Base-by-base conservation (phyloP, 2,329 filamentous ascomycete species). In the Claviceps quebecensis region DNA sequence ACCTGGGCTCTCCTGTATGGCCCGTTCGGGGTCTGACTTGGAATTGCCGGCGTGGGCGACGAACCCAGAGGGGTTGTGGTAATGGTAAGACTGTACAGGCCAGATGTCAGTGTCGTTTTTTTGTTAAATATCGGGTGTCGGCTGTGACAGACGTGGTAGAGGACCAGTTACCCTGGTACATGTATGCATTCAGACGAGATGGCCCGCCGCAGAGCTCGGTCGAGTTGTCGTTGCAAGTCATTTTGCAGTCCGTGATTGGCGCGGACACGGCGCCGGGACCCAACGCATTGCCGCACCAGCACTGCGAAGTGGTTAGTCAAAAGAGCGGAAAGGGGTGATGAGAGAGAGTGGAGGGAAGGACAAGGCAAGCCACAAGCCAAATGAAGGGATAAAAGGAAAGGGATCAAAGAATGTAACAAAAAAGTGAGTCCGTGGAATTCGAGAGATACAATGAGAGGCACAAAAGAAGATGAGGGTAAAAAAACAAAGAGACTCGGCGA, bases 191-290 rank as follows among this genome's bases (percentile, higher is more conserved):
- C 9, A 70, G 56, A 2, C 65, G 62, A 11, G 58, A 58, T 0
- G 59, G 52, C 0, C 65, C 68, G 49, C 68, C 68, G 19, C 68
- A 70, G 41, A 59, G 63, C 50, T 70, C 67, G 8, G 63, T 67
- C 2, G 56, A 52, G 44, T 69, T 69, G 2, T 61, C 66, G 5
- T 63, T 63, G 51, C 67, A 70, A 11, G 59, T 44, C 62, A 69
- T 67, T 9, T 52, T 56, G 37, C 67, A 70, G 1, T 69, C 65
- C 0, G 56, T 47, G 2, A 58, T 58, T 0, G 62, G 52, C 0
- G 67, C 64, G 11, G 60, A 52, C 1, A 63, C 51, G 0, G 67
- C 57, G 1, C 63, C 66, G 13, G 52, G 50, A 0, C 45, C 37
- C 3, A 69, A 59, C 0, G 29, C 17, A 50, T 67, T 64, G 1